phyloP scores from a whole-genome alignment of 2,329 filamentous ascomycete species.

The Lecanicillium sp. region DNA sequence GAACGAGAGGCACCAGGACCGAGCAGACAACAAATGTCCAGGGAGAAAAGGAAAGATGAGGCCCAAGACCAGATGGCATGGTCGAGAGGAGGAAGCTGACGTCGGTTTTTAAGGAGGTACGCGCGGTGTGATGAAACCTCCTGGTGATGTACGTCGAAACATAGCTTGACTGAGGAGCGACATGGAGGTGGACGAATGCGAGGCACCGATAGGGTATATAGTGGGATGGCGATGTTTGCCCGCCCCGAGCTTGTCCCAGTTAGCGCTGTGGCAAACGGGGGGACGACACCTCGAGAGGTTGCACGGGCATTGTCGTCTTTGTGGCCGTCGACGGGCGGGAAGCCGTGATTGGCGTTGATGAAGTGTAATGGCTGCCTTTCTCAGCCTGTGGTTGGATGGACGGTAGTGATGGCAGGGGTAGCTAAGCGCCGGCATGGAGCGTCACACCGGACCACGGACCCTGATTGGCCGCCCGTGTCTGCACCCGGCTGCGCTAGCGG shows the following conservation, averaged over 20 bases:
- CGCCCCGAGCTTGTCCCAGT: slow-evolving; percentile 35
- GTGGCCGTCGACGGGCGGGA: slow-evolving; percentile 14
- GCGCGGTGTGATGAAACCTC: slow-evolving; percentile 31
- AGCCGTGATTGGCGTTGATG: slow-evolving; percentile 4
- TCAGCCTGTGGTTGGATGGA: slow-evolving; percentile 32
- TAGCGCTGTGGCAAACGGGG: slow-evolving; percentile 28
- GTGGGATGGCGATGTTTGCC: slow-evolving; percentile 43
- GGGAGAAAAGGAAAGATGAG: slow-evolving; percentile 19
- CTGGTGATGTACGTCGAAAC: slow-evolving; percentile 41
- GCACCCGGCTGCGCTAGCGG: not conserved
- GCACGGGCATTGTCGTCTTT: slow-evolving; percentile 5
- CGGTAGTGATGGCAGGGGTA: slow-evolving; percentile 21
- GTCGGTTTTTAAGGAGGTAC: slow-evolving; percentile 21
- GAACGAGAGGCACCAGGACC: slow-evolving; percentile 19
- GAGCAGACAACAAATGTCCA: slow-evolving; percentile 19
- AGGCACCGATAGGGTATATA: slow-evolving; percentile 48
- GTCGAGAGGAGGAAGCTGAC: slow-evolving; percentile 20
- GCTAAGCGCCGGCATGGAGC: slow-evolving; percentile 29
- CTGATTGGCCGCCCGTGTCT: slow-evolving; percentile 16
- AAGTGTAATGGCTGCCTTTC: slow-evolving; percentile 5
- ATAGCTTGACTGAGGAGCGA: slow-evolving; percentile 39
- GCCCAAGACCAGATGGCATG: slow-evolving; percentile 29
- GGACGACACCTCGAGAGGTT: slow-evolving; percentile 26
- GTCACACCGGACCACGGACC: not conserved
- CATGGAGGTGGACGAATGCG: slow-evolving; percentile 32